Percentiles rank a stretch among this genome's conserved stretches.
Evolutionary conservation across 2,329 filamentous ascomycete species (phyloP).

Genomic region (Alternaria infectoria): DNA sequence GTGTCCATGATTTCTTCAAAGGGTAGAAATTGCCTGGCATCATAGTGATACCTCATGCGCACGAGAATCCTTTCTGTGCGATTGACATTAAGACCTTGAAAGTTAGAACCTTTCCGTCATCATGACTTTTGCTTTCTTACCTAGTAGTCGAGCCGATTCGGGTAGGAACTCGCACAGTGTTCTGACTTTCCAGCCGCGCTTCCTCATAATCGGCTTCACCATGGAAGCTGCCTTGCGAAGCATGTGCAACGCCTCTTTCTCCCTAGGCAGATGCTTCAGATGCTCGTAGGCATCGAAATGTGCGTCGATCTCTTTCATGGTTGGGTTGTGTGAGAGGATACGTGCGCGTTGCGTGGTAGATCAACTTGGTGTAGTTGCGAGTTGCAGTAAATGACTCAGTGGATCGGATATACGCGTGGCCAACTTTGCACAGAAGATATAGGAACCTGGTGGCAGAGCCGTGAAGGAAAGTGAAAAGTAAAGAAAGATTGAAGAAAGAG

Average conservation of each 20-base stretch:
- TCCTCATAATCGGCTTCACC: conserved; percentile 94
- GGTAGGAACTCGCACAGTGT: conserved; percentile 88
- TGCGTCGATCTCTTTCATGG: conserved; percentile 54
- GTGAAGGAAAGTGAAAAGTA: conserved; percentile 1
- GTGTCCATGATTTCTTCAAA: conserved; percentile 85
- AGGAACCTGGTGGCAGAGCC: conserved; percentile 8
- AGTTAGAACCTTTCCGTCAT: not conserved
- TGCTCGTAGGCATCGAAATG: conserved; percentile 60
- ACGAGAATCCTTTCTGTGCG: conserved; percentile 79
- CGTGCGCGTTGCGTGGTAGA: not conserved
- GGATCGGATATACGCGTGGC: not conserved
- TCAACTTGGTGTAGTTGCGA: not conserved
- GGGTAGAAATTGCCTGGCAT: conserved; percentile 77
- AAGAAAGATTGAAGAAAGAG: conserved; percentile 14
- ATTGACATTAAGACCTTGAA: conserved; percentile 74
- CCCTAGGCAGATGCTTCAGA: conserved; percentile 52
- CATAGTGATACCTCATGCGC: conserved; percentile 76
- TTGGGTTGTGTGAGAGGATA: not conserved
- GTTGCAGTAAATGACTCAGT: not conserved
- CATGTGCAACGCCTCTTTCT: conserved; percentile 59
- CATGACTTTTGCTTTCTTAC: conserved; percentile 48
- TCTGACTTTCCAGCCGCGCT: conserved; percentile 78
- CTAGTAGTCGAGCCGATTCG: conserved; percentile 73
- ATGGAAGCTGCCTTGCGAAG: conserved; percentile 83
- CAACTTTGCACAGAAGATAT: not conserved